Evolutionary conservation across 2,329 filamentous ascomycete species (phyloP).

Genomic region (Exophiala calicioides): DNA sequence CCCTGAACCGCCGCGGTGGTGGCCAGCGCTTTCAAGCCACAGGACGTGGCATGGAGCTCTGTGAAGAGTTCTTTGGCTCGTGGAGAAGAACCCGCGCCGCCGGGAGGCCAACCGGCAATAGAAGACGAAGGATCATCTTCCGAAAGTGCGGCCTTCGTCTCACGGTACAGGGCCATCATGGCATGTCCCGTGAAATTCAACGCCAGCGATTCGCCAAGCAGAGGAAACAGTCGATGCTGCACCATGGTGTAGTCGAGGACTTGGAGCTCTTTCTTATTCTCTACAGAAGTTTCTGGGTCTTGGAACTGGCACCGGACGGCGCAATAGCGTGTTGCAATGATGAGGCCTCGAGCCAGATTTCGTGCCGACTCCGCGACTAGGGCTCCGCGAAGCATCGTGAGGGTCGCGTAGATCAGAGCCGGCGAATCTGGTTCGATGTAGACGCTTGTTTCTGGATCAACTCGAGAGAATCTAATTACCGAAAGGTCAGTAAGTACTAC

Average conservation of each 20-base stretch:
- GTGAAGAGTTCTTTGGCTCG: conserved; percentile 59
- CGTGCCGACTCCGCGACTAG: conserved; percentile 72
- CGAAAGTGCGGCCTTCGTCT: conserved; percentile 68
- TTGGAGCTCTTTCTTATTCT: conserved; percentile 64
- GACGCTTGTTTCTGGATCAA: conserved; percentile 67
- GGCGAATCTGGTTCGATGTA: conserved; percentile 67
- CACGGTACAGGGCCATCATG: conserved; percentile 72
- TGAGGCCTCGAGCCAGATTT: conserved; percentile 72
- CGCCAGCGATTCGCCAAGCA: conserved; percentile 71
- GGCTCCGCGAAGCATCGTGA: conserved; percentile 71
- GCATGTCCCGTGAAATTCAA: conserved; percentile 74
- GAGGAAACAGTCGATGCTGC: conserved; percentile 69
- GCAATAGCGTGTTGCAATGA: conserved; percentile 73
- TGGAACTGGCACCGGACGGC: conserved; percentile 75
- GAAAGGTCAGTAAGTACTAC: too few species aligned
- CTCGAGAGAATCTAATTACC: conserved; percentile 66
- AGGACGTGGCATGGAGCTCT: conserved; percentile 74
- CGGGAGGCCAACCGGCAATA: too few species aligned
- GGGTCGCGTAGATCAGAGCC: conserved; percentile 70
- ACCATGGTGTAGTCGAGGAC: conserved; percentile 81
- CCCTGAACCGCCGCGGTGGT: conserved; percentile 72
- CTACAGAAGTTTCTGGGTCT: conserved; percentile 66
- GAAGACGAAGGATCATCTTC: too few species aligned
- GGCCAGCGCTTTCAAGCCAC: conserved; percentile 71
- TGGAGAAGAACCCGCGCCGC: too few species aligned